Evolutionary conservation across 495 filamentous ascomycete genomes (phyloP), one percentile per base, ranked within the genome.

Genomic region (Penicillium alfredii): DNA sequence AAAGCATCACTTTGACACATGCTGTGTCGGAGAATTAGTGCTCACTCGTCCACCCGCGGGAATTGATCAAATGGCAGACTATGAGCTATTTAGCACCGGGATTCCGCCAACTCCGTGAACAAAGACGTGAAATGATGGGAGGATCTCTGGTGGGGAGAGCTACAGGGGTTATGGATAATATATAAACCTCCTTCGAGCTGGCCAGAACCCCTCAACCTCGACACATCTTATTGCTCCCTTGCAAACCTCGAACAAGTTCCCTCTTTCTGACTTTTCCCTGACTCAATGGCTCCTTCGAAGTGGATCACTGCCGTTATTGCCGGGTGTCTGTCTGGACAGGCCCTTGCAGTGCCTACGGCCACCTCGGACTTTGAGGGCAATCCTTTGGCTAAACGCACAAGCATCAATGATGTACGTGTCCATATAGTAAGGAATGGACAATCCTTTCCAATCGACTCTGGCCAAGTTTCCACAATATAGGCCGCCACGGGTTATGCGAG

Each of bases 401-500:
- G 39, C 7, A 25, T 49, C 25, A 40, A 45, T 9, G 60, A 63
- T 40, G 60, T 60, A 25, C 25, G 51, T 38, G 21, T 28, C 14
- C n/a, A n/a, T n/a, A n/a, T n/a, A n/a, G n/a, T n/a, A n/a, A n/a
- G n/a, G n/a, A n/a, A n/a, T n/a, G n/a, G n/a, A n/a, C n/a, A n/a
- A n/a, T n/a, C n/a, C n/a, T n/a, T n/a, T n/a, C n/a, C n/a, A n/a
- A n/a, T n/a, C n/a, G n/a, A n/a, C n/a, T 6, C 23, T 20, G 15
- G 1, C 19, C 8, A 14, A 15, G 15, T 40, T 19, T 13, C 33
- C 22, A 13, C 31, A 13, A 9, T 10, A 6, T 20, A 63, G 57
- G 42, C 38, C 11, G 58, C 58, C 4, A 52, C 52, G 15, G 62
- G 62, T 14, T 72, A 58, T 33, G 66, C 68, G 14, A 64, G 63